These are phyloP conservation scores for Ceratobasidium sp. DNA, from an alignment of 1,284 basidiomycete species.

Conservation along the genomic window DNA sequence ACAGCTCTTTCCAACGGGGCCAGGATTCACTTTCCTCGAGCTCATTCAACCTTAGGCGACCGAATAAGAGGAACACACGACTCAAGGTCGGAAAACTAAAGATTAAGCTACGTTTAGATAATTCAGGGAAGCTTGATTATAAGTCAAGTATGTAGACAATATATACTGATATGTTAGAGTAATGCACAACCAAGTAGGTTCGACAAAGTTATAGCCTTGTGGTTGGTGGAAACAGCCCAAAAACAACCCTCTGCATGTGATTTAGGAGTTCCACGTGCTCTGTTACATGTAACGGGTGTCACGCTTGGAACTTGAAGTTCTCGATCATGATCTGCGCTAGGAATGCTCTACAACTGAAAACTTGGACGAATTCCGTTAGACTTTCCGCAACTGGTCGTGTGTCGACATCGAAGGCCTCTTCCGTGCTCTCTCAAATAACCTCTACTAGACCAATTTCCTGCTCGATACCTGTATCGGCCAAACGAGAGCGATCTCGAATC, in stretches of 20 bases:
- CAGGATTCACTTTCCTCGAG: neutral
- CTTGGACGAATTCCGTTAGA: neutral
- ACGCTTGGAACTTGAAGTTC: neutral
- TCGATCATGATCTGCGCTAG: slow-evolving; percentile 8
- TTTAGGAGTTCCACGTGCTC: neutral
- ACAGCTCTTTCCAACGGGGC: slow-evolving; percentile 30
- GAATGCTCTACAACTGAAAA: neutral
- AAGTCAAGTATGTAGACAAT: too few relatives aligned
- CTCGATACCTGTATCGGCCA: neutral
- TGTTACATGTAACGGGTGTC: neutral
- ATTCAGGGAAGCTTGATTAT: too few relatives aligned
- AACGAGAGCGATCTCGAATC: neutral
- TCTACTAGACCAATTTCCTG: neutral
- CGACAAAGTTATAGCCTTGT: too few relatives aligned
- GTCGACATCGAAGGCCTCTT: neutral
- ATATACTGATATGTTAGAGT: too few relatives aligned
- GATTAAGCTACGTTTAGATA: too few relatives aligned
- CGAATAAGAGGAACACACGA: too few relatives aligned
- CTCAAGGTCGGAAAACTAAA: too few relatives aligned
- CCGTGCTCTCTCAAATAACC: neutral
- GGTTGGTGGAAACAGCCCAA: too few relatives aligned
- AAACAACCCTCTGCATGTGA: neutral
- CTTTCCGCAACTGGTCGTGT: neutral
- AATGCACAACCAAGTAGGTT: too few relatives aligned
- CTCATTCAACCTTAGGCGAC: too few relatives aligned